These are phyloP conservation scores for Clarireedia paspali DNA, from an alignment of 2,329 filamentous ascomycete species.

Conservation along the genomic window DNA sequence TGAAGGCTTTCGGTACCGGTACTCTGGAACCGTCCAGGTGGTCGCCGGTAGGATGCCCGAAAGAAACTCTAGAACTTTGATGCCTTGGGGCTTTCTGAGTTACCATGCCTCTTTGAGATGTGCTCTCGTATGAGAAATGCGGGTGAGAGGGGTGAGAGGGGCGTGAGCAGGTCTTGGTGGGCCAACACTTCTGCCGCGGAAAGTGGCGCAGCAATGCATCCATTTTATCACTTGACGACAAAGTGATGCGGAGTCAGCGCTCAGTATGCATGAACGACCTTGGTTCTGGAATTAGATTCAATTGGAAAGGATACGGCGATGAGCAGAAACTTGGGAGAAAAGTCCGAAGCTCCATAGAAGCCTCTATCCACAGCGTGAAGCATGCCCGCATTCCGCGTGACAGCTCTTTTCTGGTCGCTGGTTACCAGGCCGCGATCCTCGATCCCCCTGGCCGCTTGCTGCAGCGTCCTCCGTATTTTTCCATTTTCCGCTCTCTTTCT, in stretches of 20 bases:
- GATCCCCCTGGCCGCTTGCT: neutral
- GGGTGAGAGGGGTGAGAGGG: neutral
- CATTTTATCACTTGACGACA: constrained; percentile 9
- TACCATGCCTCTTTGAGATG: constrained; percentile 1
- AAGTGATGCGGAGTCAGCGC: neutral
- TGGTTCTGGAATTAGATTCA: neutral
- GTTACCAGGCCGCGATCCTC: neutral
- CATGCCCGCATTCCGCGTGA: neutral
- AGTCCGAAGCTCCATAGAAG: neutral
- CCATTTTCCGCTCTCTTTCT: neutral
- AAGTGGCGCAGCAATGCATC: neutral
- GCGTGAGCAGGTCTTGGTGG: neutral
- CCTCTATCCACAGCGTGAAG: neutral
- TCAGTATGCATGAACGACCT: neutral
- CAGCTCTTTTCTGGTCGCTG: neutral
- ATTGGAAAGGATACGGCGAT: constrained; percentile 4
- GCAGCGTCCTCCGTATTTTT: neutral
- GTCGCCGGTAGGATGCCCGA: neutral
- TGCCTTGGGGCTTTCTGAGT: neutral
- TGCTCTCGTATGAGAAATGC: neutral
- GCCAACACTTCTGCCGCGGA: neutral
- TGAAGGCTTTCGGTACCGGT: constrained; percentile 8
- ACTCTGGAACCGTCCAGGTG: neutral
- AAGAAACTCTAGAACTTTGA: constrained; percentile 2
- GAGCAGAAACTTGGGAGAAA: neutral